Evolutionary conservation across 225 moss, liverwort and hornwort genomes (phyloP).

Genomic region (Pleurozium schreberi): DNA sequence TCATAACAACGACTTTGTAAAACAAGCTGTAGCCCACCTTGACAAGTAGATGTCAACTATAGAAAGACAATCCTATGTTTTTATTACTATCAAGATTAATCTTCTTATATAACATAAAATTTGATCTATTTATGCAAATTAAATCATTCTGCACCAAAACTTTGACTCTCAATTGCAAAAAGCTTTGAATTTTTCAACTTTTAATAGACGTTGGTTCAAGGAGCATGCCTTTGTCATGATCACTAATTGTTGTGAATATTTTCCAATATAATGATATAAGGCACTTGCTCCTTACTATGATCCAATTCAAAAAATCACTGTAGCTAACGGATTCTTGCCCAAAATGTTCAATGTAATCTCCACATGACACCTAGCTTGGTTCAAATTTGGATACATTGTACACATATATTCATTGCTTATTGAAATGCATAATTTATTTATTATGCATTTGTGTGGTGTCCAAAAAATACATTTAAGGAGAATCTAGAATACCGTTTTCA

Average conservation of each 20-base stretch:
- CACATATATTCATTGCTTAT: no score
- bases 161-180: background rate
- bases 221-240: background rate
- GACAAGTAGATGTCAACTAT: background rate
- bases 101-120: no score
- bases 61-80: background rate
- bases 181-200: background rate
- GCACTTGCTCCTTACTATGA: background rate
- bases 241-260: background rate
- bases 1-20: background rate
- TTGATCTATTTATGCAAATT: background rate
- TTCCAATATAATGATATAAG: background rate
- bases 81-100: background rate
- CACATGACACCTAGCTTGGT: background rate
- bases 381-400: background rate
- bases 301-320: background rate
- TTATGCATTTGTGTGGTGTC: background rate
- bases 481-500: background rate
- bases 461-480: background rate
- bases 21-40: background rate
- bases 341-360: background rate
- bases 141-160: background rate
- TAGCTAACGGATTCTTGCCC: background rate
- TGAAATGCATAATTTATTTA: background rate
- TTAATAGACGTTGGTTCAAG: background rate